phyloP scores from a whole-genome alignment of 495 filamentous ascomycete species.

The Neurospora discreta region DNA sequence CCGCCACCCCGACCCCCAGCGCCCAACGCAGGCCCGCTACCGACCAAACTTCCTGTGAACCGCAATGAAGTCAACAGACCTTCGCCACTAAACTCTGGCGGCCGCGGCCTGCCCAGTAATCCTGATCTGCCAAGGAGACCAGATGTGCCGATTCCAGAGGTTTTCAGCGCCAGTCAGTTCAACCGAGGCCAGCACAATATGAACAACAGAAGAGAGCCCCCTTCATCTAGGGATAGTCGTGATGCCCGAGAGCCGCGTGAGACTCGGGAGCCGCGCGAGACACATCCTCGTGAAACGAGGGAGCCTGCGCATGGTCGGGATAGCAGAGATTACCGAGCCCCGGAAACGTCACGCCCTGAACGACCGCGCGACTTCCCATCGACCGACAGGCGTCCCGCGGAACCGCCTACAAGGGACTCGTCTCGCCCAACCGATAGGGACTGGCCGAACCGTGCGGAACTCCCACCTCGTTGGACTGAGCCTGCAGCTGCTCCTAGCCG shows the following conservation, averaged over 20 bases:
- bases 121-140: conserved; percentile 33
- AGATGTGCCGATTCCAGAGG: conserved; percentile 29
- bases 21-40: conserved; percentile 9
- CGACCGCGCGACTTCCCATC: conserved; percentile 18
- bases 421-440: conserved; percentile 23
- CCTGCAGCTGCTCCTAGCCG: conserved; percentile 19
- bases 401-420: conserved; percentile 18
- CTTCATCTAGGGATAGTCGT: conserved; percentile 12
- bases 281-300: conserved; percentile 26
- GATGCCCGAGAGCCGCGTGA: conserved; percentile 30
- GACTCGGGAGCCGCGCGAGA: conserved; percentile 24
- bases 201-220: conserved; percentile 16
- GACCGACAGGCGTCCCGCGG: conserved; percentile 15
- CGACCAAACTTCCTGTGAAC: conserved; percentile 3
- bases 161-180: conserved; percentile 28
- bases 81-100: conserved; percentile 23
- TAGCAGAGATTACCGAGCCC: conserved; percentile 21
- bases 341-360: conserved; percentile 18
- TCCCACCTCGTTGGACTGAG: conserved; percentile 21
- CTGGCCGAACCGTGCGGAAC: conserved; percentile 20
- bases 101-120: conserved; percentile 26
- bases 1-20: neutral
- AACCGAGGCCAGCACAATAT: conserved; percentile 21
- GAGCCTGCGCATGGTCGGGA: conserved; percentile 23
- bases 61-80: conserved; percentile 23